Evolutionary conservation across 352 stramenopile species (phyloP).

Genomic region (Phytophthora quininea): DNA sequence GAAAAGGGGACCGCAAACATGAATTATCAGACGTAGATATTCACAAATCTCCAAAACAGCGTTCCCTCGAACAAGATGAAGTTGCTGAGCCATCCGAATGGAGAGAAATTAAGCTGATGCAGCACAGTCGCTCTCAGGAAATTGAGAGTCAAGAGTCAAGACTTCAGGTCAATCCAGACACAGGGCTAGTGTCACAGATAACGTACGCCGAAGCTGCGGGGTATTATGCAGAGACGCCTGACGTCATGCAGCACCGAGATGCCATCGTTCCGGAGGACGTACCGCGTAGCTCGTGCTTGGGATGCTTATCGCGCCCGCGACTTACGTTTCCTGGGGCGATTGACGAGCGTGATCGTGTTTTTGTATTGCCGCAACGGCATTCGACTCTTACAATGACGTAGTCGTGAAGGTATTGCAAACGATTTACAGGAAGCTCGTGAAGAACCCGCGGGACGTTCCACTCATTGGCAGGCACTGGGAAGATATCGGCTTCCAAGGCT

Average conservation of each 20-base stretch:
- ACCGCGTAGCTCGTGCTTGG: constrained; percentile 54
- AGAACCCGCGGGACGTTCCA: constrained; percentile 38
- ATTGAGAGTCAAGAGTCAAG: constrained; percentile 1
- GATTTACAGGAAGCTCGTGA: constrained; percentile 59
- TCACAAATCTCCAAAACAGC: constrained; percentile 4
- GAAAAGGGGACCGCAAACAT: constrained; percentile 6
- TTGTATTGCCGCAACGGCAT: constrained; percentile 65
- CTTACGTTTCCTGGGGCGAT: constrained; percentile 59
- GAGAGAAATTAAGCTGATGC: constrained; percentile 62
- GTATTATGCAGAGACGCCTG: constrained; percentile 49
- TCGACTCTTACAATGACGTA: constrained; percentile 50
- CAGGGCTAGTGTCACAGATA: constrained; percentile 30
- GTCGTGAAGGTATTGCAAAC: constrained; percentile 69
- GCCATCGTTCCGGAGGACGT: constrained; percentile 67
- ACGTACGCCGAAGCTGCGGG: constrained; percentile 49
- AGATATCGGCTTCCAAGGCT: constrained; percentile 89
- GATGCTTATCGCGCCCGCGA: constrained; percentile 60
- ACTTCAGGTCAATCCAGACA: constrained; percentile 5
- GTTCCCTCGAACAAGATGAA: constrained; percentile 23
- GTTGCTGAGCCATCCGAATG: constrained; percentile 46
- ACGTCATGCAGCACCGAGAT: constrained; percentile 49
- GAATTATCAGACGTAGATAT: background rate
- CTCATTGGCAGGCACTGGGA: constrained; percentile 85
- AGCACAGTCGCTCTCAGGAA: constrained; percentile 19
- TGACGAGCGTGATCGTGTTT: constrained; percentile 80